Evolutionary conservation across 108 stramenopile genomes (phyloP).

Genomic region (Chaetoceros tenuissimus): DNA sequence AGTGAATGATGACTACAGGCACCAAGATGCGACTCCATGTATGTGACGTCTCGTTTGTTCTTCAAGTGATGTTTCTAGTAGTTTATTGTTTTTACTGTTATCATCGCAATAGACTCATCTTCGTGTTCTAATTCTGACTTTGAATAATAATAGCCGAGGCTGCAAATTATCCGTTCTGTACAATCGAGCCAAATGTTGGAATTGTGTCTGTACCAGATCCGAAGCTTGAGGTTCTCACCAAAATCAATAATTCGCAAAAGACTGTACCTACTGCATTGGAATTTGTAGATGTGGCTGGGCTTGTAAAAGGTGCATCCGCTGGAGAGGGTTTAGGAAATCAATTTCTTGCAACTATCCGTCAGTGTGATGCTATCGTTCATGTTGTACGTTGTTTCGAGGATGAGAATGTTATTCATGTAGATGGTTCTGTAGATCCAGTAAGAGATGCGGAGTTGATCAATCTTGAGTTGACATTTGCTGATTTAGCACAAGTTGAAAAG

Average conservation of each 20-base stretch:
- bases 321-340: conserved; percentile 99
- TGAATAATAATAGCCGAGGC: no score
- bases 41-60: no score
- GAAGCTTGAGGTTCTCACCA: conserved; percentile 53
- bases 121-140: no score
- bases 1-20: no score
- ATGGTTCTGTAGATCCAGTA: conserved; percentile 85
- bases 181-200: conserved; percentile 96
- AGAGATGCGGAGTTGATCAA: conserved; percentile 98
- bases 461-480: conserved; percentile 93
- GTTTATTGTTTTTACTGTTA: no score
- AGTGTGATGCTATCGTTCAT: conserved; percentile 69
- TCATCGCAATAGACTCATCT: no score
- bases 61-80: no score
- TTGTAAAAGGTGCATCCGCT: conserved; percentile 95
- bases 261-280: conserved; percentile 88
- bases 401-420: conserved; percentile 96
- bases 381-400: conserved; percentile 96
- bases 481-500: conserved; percentile 93
- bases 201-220: conserved; percentile 92
- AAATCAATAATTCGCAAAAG: conserved; percentile 81
- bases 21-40: no score
- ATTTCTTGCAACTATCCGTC: conserved; percentile 96
- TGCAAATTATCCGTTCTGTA: conserved; percentile 79
- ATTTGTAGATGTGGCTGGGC: conserved; percentile 98